Conservation (phyloP, 805 yeast species). For the Saturnispora gosingensis region DNA sequence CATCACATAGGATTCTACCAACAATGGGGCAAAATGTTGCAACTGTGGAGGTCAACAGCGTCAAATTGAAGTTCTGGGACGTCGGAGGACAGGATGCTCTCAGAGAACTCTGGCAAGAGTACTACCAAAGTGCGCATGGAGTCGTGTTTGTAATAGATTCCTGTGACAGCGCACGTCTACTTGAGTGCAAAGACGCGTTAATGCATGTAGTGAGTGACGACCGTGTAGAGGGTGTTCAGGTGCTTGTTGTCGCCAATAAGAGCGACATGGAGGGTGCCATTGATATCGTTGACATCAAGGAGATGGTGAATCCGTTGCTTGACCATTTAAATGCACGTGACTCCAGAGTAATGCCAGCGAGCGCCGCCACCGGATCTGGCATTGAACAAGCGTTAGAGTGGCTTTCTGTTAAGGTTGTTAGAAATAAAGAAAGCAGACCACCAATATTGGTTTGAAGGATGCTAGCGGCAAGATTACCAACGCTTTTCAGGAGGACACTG, state of each 20-base stretch:
- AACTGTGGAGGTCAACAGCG: constrained; percentile 27
- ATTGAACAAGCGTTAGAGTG: constrained; percentile 82
- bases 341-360: constrained; percentile 78
- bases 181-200: constrained; percentile 69
- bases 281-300: constrained; percentile 72
- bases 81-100: constrained; percentile 91
- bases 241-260: constrained; percentile 90
- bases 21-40: constrained; percentile 91
- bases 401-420: constrained; percentile 63
- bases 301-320: constrained; percentile 75
- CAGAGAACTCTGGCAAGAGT: constrained; percentile 78
- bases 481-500: constrained; percentile 20
- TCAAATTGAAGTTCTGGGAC: constrained; percentile 79
- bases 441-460: background rate
- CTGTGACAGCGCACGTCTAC: constrained; percentile 70
- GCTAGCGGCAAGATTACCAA: background rate
- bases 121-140: constrained; percentile 81
- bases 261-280: constrained; percentile 61
- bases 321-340: constrained; percentile 85
- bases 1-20: constrained; percentile 65
- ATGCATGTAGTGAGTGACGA: constrained; percentile 50
- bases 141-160: constrained; percentile 90
- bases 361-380: constrained; percentile 80
- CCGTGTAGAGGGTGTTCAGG: constrained; percentile 68
- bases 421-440: constrained; percentile 20